Conservation (phyloP, 352 stramenopile species). For the Pythium aquatile region DNA sequence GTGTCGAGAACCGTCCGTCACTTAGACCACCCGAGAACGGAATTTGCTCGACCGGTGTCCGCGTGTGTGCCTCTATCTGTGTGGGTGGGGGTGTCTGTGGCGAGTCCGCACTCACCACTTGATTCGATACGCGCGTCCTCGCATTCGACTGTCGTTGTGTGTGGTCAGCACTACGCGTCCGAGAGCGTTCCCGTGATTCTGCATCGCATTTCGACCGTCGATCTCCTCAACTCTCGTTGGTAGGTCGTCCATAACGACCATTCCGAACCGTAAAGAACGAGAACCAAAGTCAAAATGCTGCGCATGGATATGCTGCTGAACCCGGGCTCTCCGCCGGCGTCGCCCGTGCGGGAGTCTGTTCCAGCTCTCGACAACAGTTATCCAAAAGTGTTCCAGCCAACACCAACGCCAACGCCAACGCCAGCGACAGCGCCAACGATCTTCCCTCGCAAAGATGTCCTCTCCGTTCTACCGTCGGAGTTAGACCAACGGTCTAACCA, state of each 20-base stretch:
- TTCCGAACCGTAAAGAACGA: not conserved
- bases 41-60: slow-evolving; percentile 7
- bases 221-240: not conserved
- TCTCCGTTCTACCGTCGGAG: not conserved
- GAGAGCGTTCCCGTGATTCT: not conserved
- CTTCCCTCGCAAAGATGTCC: not conserved
- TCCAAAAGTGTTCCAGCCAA: not conserved
- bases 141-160: not conserved
- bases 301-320: slow-evolving; percentile 27
- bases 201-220: not conserved
- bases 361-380: not conserved
- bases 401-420: not conserved
- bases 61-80: not conserved
- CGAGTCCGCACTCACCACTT: not conserved
- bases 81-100: not conserved
- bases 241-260: not conserved
- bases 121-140: not conserved
- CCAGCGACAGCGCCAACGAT: no score
- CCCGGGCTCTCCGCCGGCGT: slow-evolving; percentile 20
- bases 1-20: not conserved
- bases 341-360: slow-evolving; percentile 2
- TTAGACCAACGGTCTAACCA: not conserved
- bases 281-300: slow-evolving; percentile 11
- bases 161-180: not conserved
- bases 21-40: slow-evolving; percentile 14